phyloP scores from a whole-genome alignment of 148 eudicot species.

The Chenopodium quinoa region DNA sequence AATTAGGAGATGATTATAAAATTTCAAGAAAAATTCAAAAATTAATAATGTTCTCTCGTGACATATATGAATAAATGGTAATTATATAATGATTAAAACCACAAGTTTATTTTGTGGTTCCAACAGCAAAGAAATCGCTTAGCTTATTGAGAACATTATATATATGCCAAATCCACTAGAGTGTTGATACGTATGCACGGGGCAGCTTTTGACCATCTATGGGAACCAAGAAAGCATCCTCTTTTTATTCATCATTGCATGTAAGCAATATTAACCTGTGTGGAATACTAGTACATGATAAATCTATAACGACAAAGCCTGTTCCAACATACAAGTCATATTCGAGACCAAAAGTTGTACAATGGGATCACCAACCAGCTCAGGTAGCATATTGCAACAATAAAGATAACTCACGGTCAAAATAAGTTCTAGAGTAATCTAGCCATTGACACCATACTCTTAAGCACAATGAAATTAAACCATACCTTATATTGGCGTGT shows the following conservation, averaged over 20 bases:
- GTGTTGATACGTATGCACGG: neutral
- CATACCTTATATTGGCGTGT: neutral
- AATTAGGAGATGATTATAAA: no score
- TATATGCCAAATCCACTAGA: neutral
- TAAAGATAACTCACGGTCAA: neutral
- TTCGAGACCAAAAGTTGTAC: neutral
- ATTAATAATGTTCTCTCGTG: neutral
- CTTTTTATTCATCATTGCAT: neutral
- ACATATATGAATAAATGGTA: no score
- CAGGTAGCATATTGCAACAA: neutral
- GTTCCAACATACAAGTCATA: neutral
- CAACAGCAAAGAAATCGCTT: neutral
- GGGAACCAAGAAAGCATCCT: neutral
- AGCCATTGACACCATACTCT: no score
- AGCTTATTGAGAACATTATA: no score
- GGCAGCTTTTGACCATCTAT: neutral
- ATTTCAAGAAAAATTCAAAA: no score
- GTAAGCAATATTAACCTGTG: neutral
- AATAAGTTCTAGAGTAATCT: no score
- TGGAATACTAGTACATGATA: neutral
- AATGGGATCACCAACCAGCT: neutral
- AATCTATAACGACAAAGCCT: neutral
- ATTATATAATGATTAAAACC: no score
- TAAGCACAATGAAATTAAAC: neutral
- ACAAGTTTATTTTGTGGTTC: neutral